Percentiles rank a stretch among this genome's conserved stretches.
These are phyloP conservation scores for Eucalyptus pauciflora DNA, from an alignment of 345 rosid genomes.

Conservation along the genomic window DNA sequence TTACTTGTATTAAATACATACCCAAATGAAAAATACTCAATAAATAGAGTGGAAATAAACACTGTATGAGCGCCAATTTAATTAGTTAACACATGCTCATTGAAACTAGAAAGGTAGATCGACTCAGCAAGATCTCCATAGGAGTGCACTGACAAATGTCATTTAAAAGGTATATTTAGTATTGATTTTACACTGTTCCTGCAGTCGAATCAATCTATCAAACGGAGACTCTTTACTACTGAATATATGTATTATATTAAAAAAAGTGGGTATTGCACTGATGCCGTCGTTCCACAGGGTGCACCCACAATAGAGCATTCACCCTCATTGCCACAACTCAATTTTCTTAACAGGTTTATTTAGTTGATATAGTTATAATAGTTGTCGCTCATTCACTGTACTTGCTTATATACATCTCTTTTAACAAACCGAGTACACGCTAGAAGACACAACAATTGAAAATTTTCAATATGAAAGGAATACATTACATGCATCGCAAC, in stretches of 20 bases:
- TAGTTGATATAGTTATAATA: neutral
- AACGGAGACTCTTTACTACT: neutral
- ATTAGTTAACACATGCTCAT: neutral
- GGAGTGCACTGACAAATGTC: neutral
- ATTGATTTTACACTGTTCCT: neutral
- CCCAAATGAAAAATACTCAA: neutral
- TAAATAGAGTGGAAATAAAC: neutral
- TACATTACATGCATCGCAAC: accelerated
- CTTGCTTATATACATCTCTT: neutral
- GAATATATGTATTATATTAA: neutral
- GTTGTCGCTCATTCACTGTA: neutral
- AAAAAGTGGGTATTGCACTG: neutral
- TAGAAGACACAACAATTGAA: neutral
- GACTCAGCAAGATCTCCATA: neutral
- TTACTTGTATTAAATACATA: neutral
- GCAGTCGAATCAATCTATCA: neutral
- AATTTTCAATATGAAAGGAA: neutral
- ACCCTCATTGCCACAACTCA: neutral
- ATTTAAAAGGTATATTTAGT: neutral
- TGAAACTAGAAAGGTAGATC: neutral
- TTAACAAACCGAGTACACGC: neutral
- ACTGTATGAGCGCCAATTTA: neutral
- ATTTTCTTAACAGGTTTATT: neutral
- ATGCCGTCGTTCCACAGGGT: neutral
- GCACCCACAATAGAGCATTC: neutral